phyloP scores from a whole-genome alignment of 2,329 filamentous ascomycete genomes.

The Hymenoscyphus scutula region DNA sequence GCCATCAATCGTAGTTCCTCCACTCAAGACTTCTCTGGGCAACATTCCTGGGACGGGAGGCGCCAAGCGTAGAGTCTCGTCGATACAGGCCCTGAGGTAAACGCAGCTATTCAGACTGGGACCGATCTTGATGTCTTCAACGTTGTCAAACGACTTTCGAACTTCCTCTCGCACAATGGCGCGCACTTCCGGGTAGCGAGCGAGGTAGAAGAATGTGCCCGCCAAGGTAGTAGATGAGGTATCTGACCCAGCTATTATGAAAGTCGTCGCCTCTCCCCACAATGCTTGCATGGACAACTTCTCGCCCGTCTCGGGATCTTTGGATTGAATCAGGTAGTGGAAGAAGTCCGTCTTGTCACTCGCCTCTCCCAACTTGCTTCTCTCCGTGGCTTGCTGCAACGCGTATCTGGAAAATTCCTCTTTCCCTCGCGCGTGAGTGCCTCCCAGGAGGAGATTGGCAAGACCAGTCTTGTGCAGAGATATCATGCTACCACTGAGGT shows the following conservation, averaged over 20 bases:
- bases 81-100: slow-evolving; percentile 44
- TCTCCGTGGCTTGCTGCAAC: slow-evolving; percentile 52
- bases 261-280: slow-evolving; percentile 18
- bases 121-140: slow-evolving; percentile 35
- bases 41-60: slow-evolving; percentile 26
- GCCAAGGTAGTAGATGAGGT: slow-evolving; percentile 41
- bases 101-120: slow-evolving; percentile 34
- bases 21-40: slow-evolving; percentile 18
- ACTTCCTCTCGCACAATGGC: slow-evolving; percentile 29
- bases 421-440: neutral
- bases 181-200: slow-evolving; percentile 30
- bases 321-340: slow-evolving; percentile 68
- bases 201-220: slow-evolving; percentile 41
- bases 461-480: neutral
- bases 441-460: slow-evolving; percentile 44
- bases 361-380: slow-evolving; percentile 49
- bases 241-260: slow-evolving; percentile 35
- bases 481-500: neutral
- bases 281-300: slow-evolving; percentile 36
- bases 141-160: slow-evolving; percentile 14
- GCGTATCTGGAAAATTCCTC: neutral
- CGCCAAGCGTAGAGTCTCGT: slow-evolving; percentile 26
- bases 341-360: slow-evolving; percentile 68
- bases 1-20: slow-evolving; percentile 27
- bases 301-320: slow-evolving; percentile 64